These are phyloP conservation scores for Aspergillus conjunctus DNA, from an alignment of 495 filamentous ascomycete genomes.

Conservation along the genomic window DNA sequence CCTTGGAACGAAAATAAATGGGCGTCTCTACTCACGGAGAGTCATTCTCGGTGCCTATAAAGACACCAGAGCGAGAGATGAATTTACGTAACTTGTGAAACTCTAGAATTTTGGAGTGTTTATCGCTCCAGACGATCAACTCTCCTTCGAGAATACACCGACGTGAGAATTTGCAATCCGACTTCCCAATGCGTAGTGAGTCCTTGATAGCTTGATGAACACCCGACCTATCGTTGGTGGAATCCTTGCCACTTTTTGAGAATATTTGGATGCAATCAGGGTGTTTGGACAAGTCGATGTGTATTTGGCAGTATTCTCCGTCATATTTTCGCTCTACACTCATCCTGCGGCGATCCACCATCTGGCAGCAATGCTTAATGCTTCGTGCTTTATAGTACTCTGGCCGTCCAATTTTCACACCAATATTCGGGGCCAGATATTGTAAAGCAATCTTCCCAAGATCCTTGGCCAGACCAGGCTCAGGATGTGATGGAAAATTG, in stretches of 20 bases:
- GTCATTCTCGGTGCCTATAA: slow-evolving; percentile 67
- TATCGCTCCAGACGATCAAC: slow-evolving; percentile 73
- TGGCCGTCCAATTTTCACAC: slow-evolving; percentile 75
- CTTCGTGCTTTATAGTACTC: slow-evolving; percentile 74
- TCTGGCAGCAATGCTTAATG: slow-evolving; percentile 71
- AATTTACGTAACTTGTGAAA: slow-evolving; percentile 84
- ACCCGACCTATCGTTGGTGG: slow-evolving; percentile 65
- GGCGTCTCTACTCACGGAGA: slow-evolving; percentile 57
- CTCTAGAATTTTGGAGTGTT: slow-evolving; percentile 58
- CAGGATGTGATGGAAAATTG: slow-evolving; percentile 44
- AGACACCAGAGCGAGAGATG: slow-evolving; percentile 70
- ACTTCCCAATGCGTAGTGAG: slow-evolving; percentile 58
- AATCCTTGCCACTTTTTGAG: slow-evolving; percentile 89
- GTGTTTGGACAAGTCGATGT: slow-evolving; percentile 66
- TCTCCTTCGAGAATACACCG: slow-evolving; percentile 83
- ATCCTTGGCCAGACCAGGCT: slow-evolving; percentile 34
- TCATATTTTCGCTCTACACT: slow-evolving; percentile 83
- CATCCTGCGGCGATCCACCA: slow-evolving; percentile 60
- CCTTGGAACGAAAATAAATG: not conserved
- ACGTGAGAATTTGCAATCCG: slow-evolving; percentile 57
- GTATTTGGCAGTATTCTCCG: slow-evolving; percentile 86
- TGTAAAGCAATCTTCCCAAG: slow-evolving; percentile 44
- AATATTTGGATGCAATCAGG: slow-evolving; percentile 71
- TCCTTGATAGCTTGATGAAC: slow-evolving; percentile 56
- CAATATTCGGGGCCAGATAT: slow-evolving; percentile 61